Base-by-base conservation (phyloP, 176 grass and related monocot species). In the Juncus inflexus region DNA sequence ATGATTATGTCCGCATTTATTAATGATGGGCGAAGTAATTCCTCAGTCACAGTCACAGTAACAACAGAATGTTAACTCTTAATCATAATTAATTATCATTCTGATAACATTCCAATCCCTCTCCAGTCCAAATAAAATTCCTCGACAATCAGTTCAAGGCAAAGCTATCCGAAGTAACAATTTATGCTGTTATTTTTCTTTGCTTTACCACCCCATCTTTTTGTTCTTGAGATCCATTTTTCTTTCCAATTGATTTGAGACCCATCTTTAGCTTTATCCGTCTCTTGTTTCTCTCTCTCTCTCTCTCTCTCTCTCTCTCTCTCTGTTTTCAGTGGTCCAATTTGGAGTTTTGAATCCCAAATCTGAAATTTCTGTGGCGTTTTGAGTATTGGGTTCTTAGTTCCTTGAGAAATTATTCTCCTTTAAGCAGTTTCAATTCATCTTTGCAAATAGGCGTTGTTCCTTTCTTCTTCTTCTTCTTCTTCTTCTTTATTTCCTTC, bases 181-280 rank as follows among this genome's bases (percentile, higher is more conserved):
- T 73, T 16, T 73, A 60, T 49, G 59, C 19, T 64, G 36, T 55
- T 42, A 9, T 37, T 36, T 75, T 75, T 28, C 19, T 65, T 64
- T 11, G 15, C 12, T 61, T 54, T 55, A 40, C 41, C 9, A 3
- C 38, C 49, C 11, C 19, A 28, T 38, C 50, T 55, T 74, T 65
- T 16, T 16, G 12, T 37, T 65, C 13, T 42, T 66, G 43, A 47
- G 43, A 47, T 47, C 43, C 43, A 47, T 35, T 38, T 35, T 59
- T 13, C 43, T 76, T 58, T 50, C 37, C 65, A 38, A 59, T 68
- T 43, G 52, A 71, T 16, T 40, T 69, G 50, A 37, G 64, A 67
- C 63, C 63, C 45, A 67, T 7, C 13, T 41, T 66, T 37, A 47
- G 2, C 40, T 35, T 19, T 70, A 36, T 70, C 52, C 41, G 19